Conservation (phyloP, 805 yeast genomes). For the Lipomyces yamanashiensis region DNA sequence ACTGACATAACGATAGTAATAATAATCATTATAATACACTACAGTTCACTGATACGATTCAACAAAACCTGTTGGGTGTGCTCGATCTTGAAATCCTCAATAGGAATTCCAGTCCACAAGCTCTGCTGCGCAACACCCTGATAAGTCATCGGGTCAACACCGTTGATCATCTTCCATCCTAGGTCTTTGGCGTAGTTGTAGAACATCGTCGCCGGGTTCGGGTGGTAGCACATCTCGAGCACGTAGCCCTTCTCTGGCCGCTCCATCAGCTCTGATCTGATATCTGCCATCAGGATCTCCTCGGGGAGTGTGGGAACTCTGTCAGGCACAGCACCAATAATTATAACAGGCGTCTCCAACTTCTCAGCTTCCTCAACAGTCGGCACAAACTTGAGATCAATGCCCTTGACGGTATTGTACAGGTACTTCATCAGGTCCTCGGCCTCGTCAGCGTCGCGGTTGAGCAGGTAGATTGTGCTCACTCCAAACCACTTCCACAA, state of each 20-base stretch:
- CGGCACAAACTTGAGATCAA: no score
- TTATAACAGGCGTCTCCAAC: background rate
- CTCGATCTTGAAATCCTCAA: background rate
- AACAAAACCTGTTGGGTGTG: no score
- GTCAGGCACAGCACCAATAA: background rate
- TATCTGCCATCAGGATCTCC: background rate
- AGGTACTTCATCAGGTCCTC: no score
- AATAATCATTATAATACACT: no score
- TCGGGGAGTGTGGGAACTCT: background rate
- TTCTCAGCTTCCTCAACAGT: no score
- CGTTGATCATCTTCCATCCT: slow-evolving; percentile 7
- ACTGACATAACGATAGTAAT: no score
- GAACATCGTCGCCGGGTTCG: background rate
- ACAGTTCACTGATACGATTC: no score
- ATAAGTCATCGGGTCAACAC: slow-evolving; percentile 8
- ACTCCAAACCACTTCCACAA: no score
- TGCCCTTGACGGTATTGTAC: no score
- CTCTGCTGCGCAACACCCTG: slow-evolving; percentile 16
- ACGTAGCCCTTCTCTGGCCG: slow-evolving; percentile 6
- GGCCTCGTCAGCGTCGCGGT: no score
- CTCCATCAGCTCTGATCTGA: background rate
- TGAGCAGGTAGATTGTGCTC: no score
- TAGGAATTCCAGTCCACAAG: slow-evolving; percentile 5
- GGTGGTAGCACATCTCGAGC: slow-evolving; percentile 20
- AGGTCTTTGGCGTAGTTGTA: background rate